Conservation (phyloP, 306 rosid genomes). For the Senna siamea region DNA sequence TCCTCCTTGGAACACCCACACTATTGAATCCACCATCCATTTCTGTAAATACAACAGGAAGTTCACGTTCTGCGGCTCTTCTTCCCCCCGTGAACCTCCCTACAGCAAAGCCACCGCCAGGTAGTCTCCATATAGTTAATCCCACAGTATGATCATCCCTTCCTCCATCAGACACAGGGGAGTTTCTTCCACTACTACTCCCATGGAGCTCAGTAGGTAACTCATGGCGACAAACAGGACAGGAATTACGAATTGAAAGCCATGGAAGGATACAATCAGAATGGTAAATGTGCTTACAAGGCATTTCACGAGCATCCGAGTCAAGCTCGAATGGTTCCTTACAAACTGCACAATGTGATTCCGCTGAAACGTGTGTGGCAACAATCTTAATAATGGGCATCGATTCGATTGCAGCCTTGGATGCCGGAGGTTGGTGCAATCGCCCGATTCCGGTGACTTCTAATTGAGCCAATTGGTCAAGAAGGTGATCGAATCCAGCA, state of each 20-base stretch:
- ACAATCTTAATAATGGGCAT: constrained; percentile 67
- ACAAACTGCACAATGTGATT: constrained; percentile 72
- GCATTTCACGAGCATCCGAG: constrained; percentile 77
- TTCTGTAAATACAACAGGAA: constrained; percentile 76
- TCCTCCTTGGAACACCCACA: constrained; percentile 60
- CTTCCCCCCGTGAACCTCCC: constrained; percentile 78
- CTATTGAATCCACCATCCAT: constrained; percentile 79
- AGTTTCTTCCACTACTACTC: constrained; percentile 48
- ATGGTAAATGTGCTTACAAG: constrained; percentile 76
- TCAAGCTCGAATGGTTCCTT: constrained; percentile 61
- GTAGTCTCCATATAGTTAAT: constrained; percentile 76
- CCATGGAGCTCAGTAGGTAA: constrained; percentile 55
- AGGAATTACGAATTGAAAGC: constrained; percentile 72
- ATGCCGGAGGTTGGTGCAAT: constrained; percentile 65
- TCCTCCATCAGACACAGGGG: constrained; percentile 39
- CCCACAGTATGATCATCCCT: constrained; percentile 61
- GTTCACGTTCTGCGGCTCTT: constrained; percentile 63
- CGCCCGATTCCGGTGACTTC: constrained; percentile 52
- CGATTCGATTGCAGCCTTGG: constrained; percentile 68
- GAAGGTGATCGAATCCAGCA: constrained; percentile 68
- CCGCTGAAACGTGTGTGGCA: constrained; percentile 48
- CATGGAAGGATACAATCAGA: constrained; percentile 71
- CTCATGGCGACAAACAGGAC: constrained; percentile 77
- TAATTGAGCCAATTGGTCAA: constrained; percentile 61
- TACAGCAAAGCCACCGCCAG: constrained; percentile 80